Evolutionary conservation across 208 protist genomes (phyloP).

Genomic region (Tritrichomonas foetus): DNA sequence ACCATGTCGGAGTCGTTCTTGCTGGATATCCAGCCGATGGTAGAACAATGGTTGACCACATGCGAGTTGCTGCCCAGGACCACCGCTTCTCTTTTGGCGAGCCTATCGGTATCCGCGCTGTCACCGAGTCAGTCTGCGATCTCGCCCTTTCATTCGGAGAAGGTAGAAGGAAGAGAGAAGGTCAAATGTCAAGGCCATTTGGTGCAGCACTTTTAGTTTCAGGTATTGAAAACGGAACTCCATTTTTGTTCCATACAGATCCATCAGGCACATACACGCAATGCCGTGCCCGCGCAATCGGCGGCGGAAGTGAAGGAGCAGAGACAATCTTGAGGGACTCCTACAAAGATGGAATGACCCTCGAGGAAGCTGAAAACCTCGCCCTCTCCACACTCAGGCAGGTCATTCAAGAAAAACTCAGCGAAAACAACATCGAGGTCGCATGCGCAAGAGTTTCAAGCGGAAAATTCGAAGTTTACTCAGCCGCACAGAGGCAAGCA

Average conservation of each 20-base stretch:
- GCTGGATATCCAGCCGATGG: constrained; percentile 95
- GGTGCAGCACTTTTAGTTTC: neutral
- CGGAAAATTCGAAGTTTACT: constrained; percentile 2
- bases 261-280: constrained; percentile 89
- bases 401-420: constrained; percentile 40
- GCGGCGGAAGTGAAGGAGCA: constrained; percentile 91
- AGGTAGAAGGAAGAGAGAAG: neutral
- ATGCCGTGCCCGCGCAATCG: constrained; percentile 95
- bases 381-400: neutral
- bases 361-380: constrained; percentile 31
- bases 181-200: constrained; percentile 22
- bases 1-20: constrained; percentile 72
- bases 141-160: constrained; percentile 80
- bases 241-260: constrained; percentile 82
- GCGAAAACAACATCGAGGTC: constrained; percentile 39
- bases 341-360: constrained; percentile 68
- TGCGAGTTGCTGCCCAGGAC: constrained; percentile 92
- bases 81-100: constrained; percentile 98
- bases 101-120: constrained; percentile 86
- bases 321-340: constrained; percentile 90
- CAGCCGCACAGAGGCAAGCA: neutral
- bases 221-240: constrained; percentile 42
- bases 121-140: constrained; percentile 91
- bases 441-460: neutral
- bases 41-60: constrained; percentile 93